Evolutionary conservation across 2,329 filamentous ascomycete species (phyloP).

Genomic region (Sodiomyces alkalinus): DNA sequence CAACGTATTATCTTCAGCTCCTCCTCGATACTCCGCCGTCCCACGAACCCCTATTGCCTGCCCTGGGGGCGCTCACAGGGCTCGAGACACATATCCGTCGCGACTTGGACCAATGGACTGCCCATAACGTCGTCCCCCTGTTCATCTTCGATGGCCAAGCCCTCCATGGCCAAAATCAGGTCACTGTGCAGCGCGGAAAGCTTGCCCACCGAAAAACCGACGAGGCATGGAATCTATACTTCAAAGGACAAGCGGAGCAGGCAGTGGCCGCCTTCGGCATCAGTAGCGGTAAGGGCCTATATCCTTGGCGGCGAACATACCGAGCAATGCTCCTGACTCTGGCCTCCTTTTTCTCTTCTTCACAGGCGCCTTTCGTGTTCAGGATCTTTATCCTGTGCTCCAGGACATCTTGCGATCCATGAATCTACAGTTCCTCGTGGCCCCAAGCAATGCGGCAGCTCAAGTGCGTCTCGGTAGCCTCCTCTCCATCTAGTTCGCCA

Average conservation of each 20-base stretch:
- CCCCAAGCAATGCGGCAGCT: conserved; percentile 76
- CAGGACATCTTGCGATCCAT: conserved; percentile 58
- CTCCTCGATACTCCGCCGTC: conserved; percentile 55
- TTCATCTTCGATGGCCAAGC: conserved; percentile 90
- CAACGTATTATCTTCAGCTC: conserved; percentile 71
- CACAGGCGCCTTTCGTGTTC: conserved; percentile 53
- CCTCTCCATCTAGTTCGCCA: neutral
- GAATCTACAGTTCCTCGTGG: conserved; percentile 60
- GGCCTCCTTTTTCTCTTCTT: neutral
- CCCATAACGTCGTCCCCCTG: conserved; percentile 56
- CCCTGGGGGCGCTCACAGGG: conserved; percentile 76
- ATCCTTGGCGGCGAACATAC: too few relatives aligned
- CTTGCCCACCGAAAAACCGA: conserved; percentile 56
- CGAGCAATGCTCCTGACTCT: conserved; percentile 6
- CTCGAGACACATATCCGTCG: conserved; percentile 60
- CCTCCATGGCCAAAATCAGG: conserved; percentile 59
- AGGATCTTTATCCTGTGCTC: conserved; percentile 62
- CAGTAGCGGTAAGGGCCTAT: conserved; percentile 56
- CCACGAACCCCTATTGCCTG: conserved; percentile 78
- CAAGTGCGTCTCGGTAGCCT: conserved; percentile 41
- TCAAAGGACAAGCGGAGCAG: conserved; percentile 60
- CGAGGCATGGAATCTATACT: conserved; percentile 77
- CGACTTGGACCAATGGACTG: conserved; percentile 59
- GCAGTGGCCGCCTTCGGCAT: conserved; percentile 75
- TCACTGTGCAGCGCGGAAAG: conserved; percentile 46